phyloP scores from a whole-genome alignment of 1,284 basidiomycete genomes.

The Apiotrichum brassicae region DNA sequence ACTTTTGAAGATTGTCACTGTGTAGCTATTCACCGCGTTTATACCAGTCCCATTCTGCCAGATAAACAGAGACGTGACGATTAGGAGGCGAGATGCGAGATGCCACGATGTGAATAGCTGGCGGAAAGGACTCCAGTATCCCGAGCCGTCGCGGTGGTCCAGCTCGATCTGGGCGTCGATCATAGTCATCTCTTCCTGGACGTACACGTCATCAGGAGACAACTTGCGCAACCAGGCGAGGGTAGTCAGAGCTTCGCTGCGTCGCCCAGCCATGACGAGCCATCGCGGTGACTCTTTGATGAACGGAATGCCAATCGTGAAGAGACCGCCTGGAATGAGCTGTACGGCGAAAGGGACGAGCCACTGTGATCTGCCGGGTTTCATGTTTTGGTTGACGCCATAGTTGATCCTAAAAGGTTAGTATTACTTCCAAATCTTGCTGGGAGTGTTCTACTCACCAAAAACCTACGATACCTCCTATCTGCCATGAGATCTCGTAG shows the following conservation, averaged over 20 bases:
- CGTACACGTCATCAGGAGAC: conserved; percentile 38
- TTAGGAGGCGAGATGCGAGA: conserved; percentile 6
- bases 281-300: conserved; percentile 53
- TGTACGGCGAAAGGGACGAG: conserved; percentile 53
- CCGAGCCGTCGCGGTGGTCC: too few species aligned
- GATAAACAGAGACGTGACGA: conserved; percentile 7
- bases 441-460: conserved; percentile 43
- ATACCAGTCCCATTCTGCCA: conserved; percentile 10
- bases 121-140: conserved; percentile 3
- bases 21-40: conserved; percentile 26
- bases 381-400: conserved; percentile 48
- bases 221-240: conserved; percentile 49
- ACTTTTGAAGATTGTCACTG: conserved; percentile 31
- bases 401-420: conserved; percentile 45
- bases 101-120: conserved; percentile 2
- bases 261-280: conserved; percentile 48
- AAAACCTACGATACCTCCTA: conserved; percentile 49
- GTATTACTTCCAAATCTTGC: too few species aligned
- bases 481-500: conserved; percentile 49
- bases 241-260: conserved; percentile 46
- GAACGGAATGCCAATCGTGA: conserved; percentile 49
- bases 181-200: conserved; percentile 44
- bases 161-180: conserved; percentile 27
- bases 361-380: conserved; percentile 44
- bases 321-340: conserved; percentile 52